Percentiles rank a stretch among this genome's conserved stretches.
phyloP scores from a whole-genome alignment of 495 filamentous ascomycete species.

The Aspergillus sparsus region DNA sequence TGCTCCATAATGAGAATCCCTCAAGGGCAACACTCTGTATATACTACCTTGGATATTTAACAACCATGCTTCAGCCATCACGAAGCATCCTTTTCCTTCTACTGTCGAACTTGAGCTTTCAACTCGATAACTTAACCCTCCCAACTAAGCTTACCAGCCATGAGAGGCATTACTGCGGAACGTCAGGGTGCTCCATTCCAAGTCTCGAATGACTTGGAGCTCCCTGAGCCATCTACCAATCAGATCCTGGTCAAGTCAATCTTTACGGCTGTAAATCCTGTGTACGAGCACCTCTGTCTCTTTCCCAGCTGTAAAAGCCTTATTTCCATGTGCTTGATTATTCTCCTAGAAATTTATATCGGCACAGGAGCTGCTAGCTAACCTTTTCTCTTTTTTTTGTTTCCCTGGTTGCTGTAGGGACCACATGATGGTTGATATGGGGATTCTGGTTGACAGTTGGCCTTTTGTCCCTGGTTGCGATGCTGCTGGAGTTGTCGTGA shows the following conservation, averaged over 20 bases:
- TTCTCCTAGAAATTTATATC: background rate
- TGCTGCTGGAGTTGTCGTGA: background rate
- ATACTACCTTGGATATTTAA: no score
- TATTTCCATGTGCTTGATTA: background rate
- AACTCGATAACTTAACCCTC: background rate
- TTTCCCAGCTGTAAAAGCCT: background rate
- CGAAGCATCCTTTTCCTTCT: no score
- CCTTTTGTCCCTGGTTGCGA: background rate
- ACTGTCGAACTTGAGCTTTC: no score
- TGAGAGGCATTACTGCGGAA: constrained; percentile 1
- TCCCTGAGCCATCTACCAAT: background rate
- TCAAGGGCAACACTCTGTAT: no score
- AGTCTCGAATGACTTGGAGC: background rate
- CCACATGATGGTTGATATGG: background rate
- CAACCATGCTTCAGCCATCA: no score
- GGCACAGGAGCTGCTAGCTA: background rate
- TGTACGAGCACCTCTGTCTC: background rate
- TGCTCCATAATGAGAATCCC: no score
- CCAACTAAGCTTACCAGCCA: background rate
- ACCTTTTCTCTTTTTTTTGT: background rate
- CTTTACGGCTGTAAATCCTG: background rate
- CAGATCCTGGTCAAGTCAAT: constrained; percentile 1
- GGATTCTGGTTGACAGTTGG: background rate
- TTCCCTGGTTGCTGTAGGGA: constrained; percentile 2
- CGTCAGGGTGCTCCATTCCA: background rate